Evolutionary conservation across 495 filamentous ascomycete genomes (phyloP), one percentile per base, ranked within the genome.

Genomic region (Pyronema domesticum): DNA sequence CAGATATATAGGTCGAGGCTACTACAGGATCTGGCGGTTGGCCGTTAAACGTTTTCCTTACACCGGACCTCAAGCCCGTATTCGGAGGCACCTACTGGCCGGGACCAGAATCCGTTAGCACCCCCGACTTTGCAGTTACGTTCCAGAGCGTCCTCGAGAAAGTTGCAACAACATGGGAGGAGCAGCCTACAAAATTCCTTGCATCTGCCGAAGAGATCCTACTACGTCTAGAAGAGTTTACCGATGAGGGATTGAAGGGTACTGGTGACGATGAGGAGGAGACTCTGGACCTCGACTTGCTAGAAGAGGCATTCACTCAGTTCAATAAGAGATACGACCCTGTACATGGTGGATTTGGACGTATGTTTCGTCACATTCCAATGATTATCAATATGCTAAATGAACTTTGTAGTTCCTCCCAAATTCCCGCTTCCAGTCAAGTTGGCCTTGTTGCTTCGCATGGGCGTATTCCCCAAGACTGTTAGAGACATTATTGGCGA

Each of bases 61-160:
- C 93, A 0, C 93, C 93, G 0, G 80, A 89, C 60, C 75, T 96
- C 6, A 82, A 95, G 57, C 91, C 91, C 0, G 80, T 98, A 17
- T 96, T 95, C 67, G 93, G 93, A 46, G 93, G 88, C 17, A 95
- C 91, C 35, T 98, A 98, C 67, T 95, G 86, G 85, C 87, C 91
- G 8, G 87, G 88, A 1, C 86, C 77, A 55, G 81, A 70, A 60
- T 76, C 72, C 53, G 76, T 72, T 65, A 43, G 67, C 53, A 57
- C 59, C 6, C 62, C 58, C 11, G 73, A 75, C 8, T 80, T 80
- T 23, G 74, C 77, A 6, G 75, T 80, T 43, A 75, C 80, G 34
- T 91, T 95, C 58, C 71, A 93, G 14, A 79, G 81, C 36, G 89
- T 98, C 17, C 69, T 94, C 34, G 73, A 85, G 56, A 95, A 91